phyloP scores from a whole-genome alignment of 176 grass and related monocot species.

The Paspalum notatum region DNA sequence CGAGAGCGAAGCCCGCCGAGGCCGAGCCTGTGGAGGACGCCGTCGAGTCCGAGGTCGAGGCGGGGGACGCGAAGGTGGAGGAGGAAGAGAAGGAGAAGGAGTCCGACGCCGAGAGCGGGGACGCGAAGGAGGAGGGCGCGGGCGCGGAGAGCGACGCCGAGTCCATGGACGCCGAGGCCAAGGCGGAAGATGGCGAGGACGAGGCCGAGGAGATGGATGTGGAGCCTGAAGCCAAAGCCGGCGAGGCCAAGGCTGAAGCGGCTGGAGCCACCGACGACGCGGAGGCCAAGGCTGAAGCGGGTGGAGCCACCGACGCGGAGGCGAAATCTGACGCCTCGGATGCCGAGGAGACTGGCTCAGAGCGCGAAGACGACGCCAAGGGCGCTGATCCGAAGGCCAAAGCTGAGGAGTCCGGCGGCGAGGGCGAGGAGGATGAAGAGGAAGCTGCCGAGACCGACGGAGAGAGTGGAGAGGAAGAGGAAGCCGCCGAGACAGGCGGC shows the following conservation, averaged over 20 bases:
- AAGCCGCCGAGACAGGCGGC: not conserved
- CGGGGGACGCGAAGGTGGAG: conserved; percentile 38
- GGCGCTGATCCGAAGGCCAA: conserved; percentile 36
- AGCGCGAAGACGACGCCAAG: conserved; percentile 37
- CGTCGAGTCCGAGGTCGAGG: conserved; percentile 25
- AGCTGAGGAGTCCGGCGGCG: conserved; percentile 43
- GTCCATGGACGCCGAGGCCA: conserved; percentile 38
- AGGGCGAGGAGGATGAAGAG: conserved; percentile 30
- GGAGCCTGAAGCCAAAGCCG: conserved; percentile 33
- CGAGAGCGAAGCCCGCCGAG: not conserved
- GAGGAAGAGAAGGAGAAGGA: conserved; percentile 32
- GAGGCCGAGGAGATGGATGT: conserved; percentile 29
- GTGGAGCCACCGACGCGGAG: not conserved
- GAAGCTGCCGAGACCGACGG: conserved; percentile 30
- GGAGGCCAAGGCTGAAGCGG: conserved; percentile 29
- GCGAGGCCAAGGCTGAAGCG: conserved; percentile 26
- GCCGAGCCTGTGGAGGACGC: conserved; percentile 38
- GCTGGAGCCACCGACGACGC: not conserved
- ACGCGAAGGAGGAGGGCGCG: conserved; percentile 16
- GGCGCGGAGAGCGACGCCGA: conserved; percentile 33
- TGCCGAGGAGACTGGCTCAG: conserved; percentile 33
- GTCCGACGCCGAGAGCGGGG: conserved; percentile 12
- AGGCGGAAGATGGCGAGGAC: conserved; percentile 32
- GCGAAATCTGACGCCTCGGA: conserved; percentile 12
- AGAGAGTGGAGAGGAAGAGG: conserved; percentile 18